phyloP scores from a whole-genome alignment of 192 early-diverging fungal genomes.

The Gaertneriomyces sp. region DNA sequence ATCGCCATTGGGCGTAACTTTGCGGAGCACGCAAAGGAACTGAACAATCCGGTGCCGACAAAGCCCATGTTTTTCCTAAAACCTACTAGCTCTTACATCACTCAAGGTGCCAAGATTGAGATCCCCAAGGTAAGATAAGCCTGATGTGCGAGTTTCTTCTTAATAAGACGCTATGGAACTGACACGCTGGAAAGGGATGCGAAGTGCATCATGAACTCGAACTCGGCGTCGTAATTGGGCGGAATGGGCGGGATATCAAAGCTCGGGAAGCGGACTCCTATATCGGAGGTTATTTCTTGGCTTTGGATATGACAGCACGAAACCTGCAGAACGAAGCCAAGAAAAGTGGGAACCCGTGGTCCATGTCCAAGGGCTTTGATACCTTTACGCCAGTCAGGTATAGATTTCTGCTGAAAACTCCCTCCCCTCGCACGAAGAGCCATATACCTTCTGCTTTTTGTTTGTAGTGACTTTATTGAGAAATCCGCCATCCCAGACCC shows the following conservation, averaged over 20 bases:
- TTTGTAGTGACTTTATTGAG: slow-evolving; percentile 68
- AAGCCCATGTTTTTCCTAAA: slow-evolving; percentile 92
- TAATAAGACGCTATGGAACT: not conserved
- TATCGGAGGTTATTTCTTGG: slow-evolving; percentile 71
- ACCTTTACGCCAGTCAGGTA: slow-evolving; percentile 88
- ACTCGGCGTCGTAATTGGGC: slow-evolving; percentile 87
- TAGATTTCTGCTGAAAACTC: not conserved
- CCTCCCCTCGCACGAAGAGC: not conserved
- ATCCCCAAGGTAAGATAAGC: slow-evolving; percentile 73
- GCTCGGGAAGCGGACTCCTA: slow-evolving; percentile 55
- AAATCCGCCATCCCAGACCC: slow-evolving; percentile 67
- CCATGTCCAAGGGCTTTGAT: slow-evolving; percentile 89
- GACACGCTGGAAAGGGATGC: not conserved
- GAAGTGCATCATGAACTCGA: slow-evolving; percentile 58
- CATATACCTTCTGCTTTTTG: not conserved
- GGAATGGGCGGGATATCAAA: slow-evolving; percentile 68
- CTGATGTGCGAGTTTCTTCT: slow-evolving; percentile 71
- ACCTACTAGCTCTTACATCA: slow-evolving; percentile 77
- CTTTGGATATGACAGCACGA: slow-evolving; percentile 89
- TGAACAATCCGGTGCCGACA: slow-evolving; percentile 85
- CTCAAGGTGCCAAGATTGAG: slow-evolving; percentile 57
- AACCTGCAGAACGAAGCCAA: slow-evolving; percentile 85
- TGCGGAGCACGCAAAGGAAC: slow-evolving; percentile 90
- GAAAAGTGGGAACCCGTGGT: slow-evolving; percentile 83
- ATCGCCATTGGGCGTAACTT: slow-evolving; percentile 92